Evolutionary conservation across 2,329 filamentous ascomycete genomes (phyloP).

Genomic region (Cladosporium sp.): DNA sequence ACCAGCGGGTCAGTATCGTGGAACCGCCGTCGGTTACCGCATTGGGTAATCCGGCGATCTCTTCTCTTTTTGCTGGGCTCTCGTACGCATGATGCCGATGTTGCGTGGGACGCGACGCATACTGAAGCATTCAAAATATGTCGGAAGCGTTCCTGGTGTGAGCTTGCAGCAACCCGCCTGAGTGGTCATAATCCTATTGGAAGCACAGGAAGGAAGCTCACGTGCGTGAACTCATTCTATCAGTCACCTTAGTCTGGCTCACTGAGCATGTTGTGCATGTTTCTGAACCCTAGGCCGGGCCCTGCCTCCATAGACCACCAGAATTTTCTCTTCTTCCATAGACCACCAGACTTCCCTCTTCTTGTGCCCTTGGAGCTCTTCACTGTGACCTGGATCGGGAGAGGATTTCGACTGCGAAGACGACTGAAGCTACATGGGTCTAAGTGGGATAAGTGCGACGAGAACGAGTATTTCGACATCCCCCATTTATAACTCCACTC

Average conservation of each 20-base stretch:
- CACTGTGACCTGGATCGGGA: not conserved
- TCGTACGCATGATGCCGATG: not conserved
- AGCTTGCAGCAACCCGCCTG: not conserved
- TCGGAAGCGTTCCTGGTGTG: not conserved
- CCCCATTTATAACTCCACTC: not conserved
- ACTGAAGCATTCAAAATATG: not conserved
- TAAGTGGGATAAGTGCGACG: not conserved
- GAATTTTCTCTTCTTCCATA: not conserved
- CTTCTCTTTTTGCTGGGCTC: not conserved
- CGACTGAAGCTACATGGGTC: not conserved
- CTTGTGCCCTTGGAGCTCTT: not conserved
- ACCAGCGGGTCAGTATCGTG: not conserved
- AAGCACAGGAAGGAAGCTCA: not conserved
- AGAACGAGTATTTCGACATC: not conserved
- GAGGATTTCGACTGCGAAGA: not conserved
- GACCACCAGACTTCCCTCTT: not conserved
- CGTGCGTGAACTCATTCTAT: not conserved
- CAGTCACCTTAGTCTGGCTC: not conserved
- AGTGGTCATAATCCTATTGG: not conserved
- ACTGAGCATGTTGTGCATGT: not conserved
- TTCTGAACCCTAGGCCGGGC: not conserved
- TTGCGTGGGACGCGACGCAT: not conserved
- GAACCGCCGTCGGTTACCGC: slow-evolving; percentile 1
- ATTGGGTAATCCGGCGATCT: slow-evolving; percentile 8
- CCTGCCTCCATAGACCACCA: not conserved